Base-by-base conservation (phyloP, 495 filamentous ascomycete genomes). In the Aspergillus haitiensis region DNA sequence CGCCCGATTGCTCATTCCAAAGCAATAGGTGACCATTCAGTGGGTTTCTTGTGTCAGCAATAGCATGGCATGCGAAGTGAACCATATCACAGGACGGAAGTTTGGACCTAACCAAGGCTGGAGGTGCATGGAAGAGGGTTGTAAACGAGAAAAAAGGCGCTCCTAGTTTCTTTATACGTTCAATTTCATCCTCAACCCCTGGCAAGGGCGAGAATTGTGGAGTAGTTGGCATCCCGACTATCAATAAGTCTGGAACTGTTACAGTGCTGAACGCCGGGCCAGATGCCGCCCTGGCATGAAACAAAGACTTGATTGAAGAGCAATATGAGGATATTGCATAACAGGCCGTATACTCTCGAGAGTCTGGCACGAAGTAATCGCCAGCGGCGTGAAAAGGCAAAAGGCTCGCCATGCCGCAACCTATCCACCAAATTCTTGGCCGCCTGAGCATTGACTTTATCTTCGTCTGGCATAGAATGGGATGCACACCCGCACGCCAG, bases 61-160 rank as follows among this genome's bases (percentile, higher is more conserved):
- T 2, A 5, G 47, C 60, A 32, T 62, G 60, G 46, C 60, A 57
- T 57, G 60, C 21, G 37, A 62, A 62, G 40, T 62, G 60, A 40
- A 57, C 2, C 7, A 62, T 6, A 18, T 52, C 15, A 15, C 40
- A 39, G 27, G 5, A 15, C 5, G 34, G 36, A 21, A 62, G 36
- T 15, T 47, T 18, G 49, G 34, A 55, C 58, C 10, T 61, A 15
- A 9, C 12, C 51, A 32, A 15, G 33, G 8, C 16, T 15, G 32
- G 52, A 21, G 15, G 10, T 35, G 18, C 36, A 13, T n/a, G 27
- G 6, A 40, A n/a, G n/a, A 56, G 58, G 11, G 33, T 42, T 9
- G 34, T 52, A 36, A 50, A 55, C 36, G 44, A 46, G 8, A 15
- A 18, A 31, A 47, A 16, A 10, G 42, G 42, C 6, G 3, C 37